phyloP scores from a whole-genome alignment of 495 filamentous ascomycete species.

The Thermochaetoides thermophila region DNA sequence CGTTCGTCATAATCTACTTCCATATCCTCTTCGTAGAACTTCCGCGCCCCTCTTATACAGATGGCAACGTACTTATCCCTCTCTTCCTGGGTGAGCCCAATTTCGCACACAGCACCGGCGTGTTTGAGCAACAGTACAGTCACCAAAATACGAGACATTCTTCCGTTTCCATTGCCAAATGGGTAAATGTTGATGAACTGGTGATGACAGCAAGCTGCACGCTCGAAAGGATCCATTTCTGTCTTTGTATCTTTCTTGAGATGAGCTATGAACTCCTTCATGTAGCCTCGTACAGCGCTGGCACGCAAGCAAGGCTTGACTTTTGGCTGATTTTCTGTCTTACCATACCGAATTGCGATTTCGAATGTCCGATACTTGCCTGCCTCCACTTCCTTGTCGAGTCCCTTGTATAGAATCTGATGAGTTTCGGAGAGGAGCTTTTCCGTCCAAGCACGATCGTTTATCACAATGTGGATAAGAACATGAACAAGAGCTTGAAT shows the following conservation, averaged over 20 bases:
- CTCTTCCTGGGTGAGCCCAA: too few species aligned
- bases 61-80: too few species aligned
- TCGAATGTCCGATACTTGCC: conserved; percentile 12
- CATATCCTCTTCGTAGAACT: too few species aligned
- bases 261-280: conserved; percentile 18
- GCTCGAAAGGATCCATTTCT: too few species aligned
- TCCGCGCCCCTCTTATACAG: too few species aligned
- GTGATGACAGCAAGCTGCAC: too few species aligned
- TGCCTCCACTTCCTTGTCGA: conserved; percentile 8
- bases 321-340: conserved; percentile 13
- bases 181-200: too few species aligned
- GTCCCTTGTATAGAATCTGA: conserved; percentile 11
- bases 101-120: too few species aligned
- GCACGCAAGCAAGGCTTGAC: conserved; percentile 12
- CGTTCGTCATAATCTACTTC: too few species aligned
- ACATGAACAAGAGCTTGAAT: conserved; percentile 17
- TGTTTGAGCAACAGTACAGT: too few species aligned
- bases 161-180: too few species aligned
- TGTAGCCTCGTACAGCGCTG: conserved; percentile 15
- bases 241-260: conserved; percentile 15
- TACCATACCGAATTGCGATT: conserved; percentile 11
- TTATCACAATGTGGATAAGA: conserved; percentile 13
- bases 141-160: too few species aligned
- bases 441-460: conserved; percentile 14
- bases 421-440: conserved; percentile 20